Base-by-base conservation (phyloP, 495 filamentous ascomycete genomes). In the Penicillium herquei region DNA sequence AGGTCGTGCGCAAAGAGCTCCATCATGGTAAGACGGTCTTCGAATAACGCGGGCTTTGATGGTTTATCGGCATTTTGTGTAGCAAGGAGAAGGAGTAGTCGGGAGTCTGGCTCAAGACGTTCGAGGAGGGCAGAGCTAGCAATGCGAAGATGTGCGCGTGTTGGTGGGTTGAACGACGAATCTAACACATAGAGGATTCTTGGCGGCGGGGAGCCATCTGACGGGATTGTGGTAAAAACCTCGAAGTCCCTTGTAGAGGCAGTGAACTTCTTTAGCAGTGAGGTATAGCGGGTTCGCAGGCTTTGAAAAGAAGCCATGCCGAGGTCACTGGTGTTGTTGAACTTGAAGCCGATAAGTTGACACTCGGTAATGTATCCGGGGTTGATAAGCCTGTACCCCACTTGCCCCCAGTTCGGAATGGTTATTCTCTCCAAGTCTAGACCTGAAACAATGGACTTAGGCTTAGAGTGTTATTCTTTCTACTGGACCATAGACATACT, bases 41-140 rank as follows among this genome's bases (percentile, higher is more conserved):
- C 86, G 61, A 96, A 96, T 0, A 78, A 64, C 3, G 91, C 92
- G 0, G 93, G 90, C 56, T 89, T 91, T 30, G 89, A 79, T 9
- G 89, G 84, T 64, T 98, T 98, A 66, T 98, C 93, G 1, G 92
- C 93, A 78, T 98, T 98, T 57, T 93, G 87, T 30, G 89, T 89
- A 1, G 91, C 87, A 17, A 98, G 86, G 0, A 98, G 79, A 0
- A 98, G 79, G 1, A 98, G 74, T 3, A 98, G 64, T 0, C 90
- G 80, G 14, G 80, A 72, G 75, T 54, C 3, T 52, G 58, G 30
- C 33, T 62, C 11, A 57, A 60, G 18, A 62, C 61, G 51, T 37
- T 79, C 69, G 17, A 68, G 67, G 3, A 94, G 69, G 10, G 90
- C 89, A 9, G 87, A 85, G 18, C 77, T 74, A 3, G 85, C 89